Conservation (phyloP, 257 asterid species). For the Linderniella brevidens region DNA sequence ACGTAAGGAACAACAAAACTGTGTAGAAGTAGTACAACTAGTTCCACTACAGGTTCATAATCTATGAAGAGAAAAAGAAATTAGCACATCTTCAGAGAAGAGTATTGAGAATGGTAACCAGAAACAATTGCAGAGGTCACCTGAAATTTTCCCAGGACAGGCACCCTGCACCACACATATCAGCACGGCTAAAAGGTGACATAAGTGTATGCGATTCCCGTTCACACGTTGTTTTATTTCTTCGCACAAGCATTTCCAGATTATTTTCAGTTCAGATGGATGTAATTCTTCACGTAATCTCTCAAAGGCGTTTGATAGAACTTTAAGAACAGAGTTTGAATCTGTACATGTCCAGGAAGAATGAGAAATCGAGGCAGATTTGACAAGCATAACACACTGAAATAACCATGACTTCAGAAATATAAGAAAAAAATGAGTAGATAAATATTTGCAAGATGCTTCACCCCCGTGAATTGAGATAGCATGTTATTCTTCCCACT, state of each 20-base stretch:
- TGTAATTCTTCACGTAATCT: constrained; percentile 49
- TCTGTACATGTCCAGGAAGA: constrained; percentile 18
- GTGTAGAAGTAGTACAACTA: constrained; percentile 40
- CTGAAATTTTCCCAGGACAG: constrained; percentile 33
- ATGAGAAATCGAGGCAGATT: too few species aligned
- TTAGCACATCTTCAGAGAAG: constrained; percentile 10
- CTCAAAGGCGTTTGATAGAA: constrained; percentile 37
- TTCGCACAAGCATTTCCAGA: constrained; percentile 38
- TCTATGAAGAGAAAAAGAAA: constrained; percentile 30
- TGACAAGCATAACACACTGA: too few species aligned
- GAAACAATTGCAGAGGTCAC: constrained; percentile 19
- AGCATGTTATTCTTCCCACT: too few species aligned
- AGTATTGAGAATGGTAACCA: constrained; percentile 4
- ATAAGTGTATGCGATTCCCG: constrained; percentile 25
- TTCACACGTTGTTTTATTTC: constrained; percentile 32
- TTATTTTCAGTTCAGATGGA: constrained; percentile 23
- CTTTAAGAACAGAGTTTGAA: constrained; percentile 42
- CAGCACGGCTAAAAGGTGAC: constrained; percentile 49
- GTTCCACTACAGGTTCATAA: constrained; percentile 28
- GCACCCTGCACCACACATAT: constrained; percentile 37
- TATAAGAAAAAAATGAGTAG: too few species aligned
- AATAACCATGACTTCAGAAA: too few species aligned
- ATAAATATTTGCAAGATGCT: too few species aligned
- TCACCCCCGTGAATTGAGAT: too few species aligned
- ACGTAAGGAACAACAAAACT: constrained; percentile 27